phyloP scores from a whole-genome alignment of 345 rosid genomes.

The Brassica incana region DNA sequence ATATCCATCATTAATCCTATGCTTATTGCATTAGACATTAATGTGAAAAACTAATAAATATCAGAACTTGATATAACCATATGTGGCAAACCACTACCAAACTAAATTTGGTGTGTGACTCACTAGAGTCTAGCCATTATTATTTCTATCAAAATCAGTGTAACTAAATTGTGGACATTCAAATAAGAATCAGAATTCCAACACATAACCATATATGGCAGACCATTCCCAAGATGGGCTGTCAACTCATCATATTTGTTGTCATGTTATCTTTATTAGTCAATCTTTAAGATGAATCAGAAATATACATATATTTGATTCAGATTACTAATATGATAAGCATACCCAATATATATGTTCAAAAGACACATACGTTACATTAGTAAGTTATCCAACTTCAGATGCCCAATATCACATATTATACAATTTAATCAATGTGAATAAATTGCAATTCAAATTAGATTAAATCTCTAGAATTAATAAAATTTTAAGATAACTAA shows the following conservation, averaged over 20 bases:
- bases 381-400: background rate
- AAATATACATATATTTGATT: background rate
- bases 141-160: background rate
- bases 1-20: too few species aligned
- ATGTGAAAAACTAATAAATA: background rate
- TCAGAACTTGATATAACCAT: background rate
- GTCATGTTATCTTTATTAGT: background rate
- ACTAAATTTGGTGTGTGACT: background rate
- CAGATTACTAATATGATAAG: background rate
- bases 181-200: background rate
- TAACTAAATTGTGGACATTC: background rate
- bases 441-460: too few species aligned
- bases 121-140: background rate
- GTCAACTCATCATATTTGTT: background rate
- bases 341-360: background rate
- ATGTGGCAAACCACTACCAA: background rate
- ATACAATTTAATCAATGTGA: too few species aligned
- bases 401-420: too few species aligned
- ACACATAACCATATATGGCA: background rate
- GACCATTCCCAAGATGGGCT: background rate
- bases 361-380: background rate
- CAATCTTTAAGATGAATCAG: background rate
- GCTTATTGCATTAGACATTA: too few species aligned
- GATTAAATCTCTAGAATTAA: too few species aligned
- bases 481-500: too few species aligned